Percentiles rank a stretch among this genome's conserved stretches.
These are phyloP conservation scores for Aspergillus asperescens DNA, from an alignment of 495 filamentous ascomycete species.

Conservation along the genomic window DNA sequence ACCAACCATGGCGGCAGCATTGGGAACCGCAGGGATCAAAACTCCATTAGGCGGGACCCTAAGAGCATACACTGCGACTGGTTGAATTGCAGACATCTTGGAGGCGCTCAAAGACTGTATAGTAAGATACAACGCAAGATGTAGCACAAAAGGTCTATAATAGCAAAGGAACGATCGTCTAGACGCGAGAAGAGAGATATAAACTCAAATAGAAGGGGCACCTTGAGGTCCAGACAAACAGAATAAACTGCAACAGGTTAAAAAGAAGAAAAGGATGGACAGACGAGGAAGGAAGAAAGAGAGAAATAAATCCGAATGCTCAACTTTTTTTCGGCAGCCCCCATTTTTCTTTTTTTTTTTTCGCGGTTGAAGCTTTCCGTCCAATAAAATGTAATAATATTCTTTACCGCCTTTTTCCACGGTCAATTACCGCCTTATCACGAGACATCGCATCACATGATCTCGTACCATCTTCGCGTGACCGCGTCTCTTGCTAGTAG, in stretches of 20 bases:
- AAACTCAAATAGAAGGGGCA: not conserved
- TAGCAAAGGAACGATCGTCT: conserved; percentile 20
- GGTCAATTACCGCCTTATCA: conserved; percentile 17
- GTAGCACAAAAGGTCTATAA: conserved; percentile 14
- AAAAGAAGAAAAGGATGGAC: conserved; percentile 11
- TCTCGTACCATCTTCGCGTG: conserved; percentile 22
- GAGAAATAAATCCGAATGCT: conserved; percentile 8
- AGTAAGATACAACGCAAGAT: conserved; percentile 1
- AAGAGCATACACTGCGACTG: conserved; percentile 84
- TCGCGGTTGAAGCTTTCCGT: conserved; percentile 6
- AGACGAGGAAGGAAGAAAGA: conserved; percentile 8
- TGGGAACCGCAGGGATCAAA: conserved; percentile 65
- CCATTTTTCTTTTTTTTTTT: conserved; percentile 20
- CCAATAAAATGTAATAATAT: conserved; percentile 3
- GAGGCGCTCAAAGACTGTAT: not conserved
- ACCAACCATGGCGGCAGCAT: conserved; percentile 79
- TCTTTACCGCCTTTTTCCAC: conserved; percentile 24
- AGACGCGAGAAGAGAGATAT: conserved; percentile 15
- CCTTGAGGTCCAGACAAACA: not conserved
- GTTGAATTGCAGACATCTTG: conserved; percentile 55
- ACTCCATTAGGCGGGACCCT: conserved; percentile 75
- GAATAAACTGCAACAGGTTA: conserved; percentile 17
- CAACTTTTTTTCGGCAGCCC: conserved; percentile 17
- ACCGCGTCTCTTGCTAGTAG: not conserved
- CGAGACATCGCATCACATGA: conserved; percentile 13